Percentiles rank a stretch among this genome's conserved stretches.
Evolutionary conservation across 768 basidiomycete species (phyloP).

Genomic region (Lactifluus subvellereus): DNA sequence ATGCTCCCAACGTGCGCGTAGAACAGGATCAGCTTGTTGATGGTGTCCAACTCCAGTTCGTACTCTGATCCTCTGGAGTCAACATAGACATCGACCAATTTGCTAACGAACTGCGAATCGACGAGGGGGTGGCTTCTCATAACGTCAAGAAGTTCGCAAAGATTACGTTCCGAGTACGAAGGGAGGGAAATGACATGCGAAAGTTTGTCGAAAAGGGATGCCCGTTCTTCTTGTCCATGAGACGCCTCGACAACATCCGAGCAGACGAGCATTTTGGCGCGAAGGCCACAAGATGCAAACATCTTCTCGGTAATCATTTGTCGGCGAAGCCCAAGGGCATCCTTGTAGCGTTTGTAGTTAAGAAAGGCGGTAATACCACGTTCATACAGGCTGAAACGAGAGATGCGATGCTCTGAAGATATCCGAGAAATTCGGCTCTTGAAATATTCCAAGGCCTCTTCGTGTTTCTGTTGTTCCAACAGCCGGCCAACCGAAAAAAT

Average conservation of each 20-base stretch:
- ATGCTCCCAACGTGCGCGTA: slow-evolving; percentile 33
- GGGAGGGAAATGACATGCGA: slow-evolving; percentile 27
- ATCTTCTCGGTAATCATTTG: slow-evolving; percentile 40
- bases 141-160: slow-evolving; percentile 35
- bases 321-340: slow-evolving; percentile 38
- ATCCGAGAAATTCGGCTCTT: neutral
- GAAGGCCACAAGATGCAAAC: slow-evolving; percentile 34
- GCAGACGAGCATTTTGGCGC: slow-evolving; percentile 37
- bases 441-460: neutral
- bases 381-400: slow-evolving; percentile 31
- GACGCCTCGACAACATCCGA: slow-evolving; percentile 29
- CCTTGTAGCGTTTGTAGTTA: slow-evolving; percentile 32
- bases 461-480: slow-evolving; percentile 2
- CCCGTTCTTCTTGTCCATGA: slow-evolving; percentile 23
- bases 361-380: slow-evolving; percentile 39
- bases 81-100: slow-evolving; percentile 20
- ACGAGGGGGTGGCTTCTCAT: slow-evolving; percentile 15
- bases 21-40: slow-evolving; percentile 24
- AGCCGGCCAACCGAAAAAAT: neutral
- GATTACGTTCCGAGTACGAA: slow-evolving; percentile 14
- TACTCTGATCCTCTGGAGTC: slow-evolving; percentile 8
- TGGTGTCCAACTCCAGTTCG: slow-evolving; percentile 18
- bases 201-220: slow-evolving; percentile 23
- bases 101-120: slow-evolving; percentile 17
- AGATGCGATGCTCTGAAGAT: neutral